Percentiles rank a stretch among this genome's conserved stretches.
Conservation (phyloP, 768 basidiomycete genomes). For the Kwoniella mangroviensis region DNA sequence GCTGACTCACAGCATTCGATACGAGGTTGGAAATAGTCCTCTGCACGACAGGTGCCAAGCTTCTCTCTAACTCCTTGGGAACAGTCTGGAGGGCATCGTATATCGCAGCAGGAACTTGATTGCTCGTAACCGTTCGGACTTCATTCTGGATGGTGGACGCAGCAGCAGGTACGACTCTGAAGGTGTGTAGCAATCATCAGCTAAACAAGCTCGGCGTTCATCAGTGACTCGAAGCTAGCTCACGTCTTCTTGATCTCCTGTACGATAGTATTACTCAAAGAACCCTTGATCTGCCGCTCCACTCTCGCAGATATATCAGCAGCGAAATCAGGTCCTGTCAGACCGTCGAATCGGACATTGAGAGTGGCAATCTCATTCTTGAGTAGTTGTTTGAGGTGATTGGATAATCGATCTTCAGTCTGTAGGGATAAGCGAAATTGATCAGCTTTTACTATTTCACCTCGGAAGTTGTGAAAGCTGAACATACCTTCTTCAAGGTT, state of each 20-base stretch:
- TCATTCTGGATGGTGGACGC: conserved; percentile 30
- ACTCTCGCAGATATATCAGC: conserved; percentile 31
- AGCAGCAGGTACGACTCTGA: conserved; percentile 35
- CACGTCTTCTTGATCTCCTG: conserved; percentile 40
- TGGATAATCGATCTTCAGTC: conserved; percentile 44
- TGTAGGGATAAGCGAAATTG: neutral
- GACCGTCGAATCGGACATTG: conserved; percentile 29
- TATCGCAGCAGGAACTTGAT: conserved; percentile 31
- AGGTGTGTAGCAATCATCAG: neutral
- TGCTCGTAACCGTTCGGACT: conserved; percentile 24
- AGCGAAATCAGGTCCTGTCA: conserved; percentile 28
- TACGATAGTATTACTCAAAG: conserved; percentile 18
- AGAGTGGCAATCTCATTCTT: conserved; percentile 31
- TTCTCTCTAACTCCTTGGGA: conserved; percentile 36
- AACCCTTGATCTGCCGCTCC: conserved; percentile 34
- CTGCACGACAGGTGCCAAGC: conserved; percentile 34
- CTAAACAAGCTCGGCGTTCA: neutral
- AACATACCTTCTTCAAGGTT: conserved; percentile 42
- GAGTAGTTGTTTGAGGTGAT: conserved; percentile 35
- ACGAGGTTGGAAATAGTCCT: conserved; percentile 25
- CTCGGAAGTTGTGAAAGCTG: neutral
- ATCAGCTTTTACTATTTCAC: neutral
- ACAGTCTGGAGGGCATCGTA: conserved; percentile 31
- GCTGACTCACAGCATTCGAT: conserved; percentile 27
- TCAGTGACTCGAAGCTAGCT: conserved; percentile 2